Conservation (phyloP, 345 rosid genomes). For the Hibiscus syriacus region DNA sequence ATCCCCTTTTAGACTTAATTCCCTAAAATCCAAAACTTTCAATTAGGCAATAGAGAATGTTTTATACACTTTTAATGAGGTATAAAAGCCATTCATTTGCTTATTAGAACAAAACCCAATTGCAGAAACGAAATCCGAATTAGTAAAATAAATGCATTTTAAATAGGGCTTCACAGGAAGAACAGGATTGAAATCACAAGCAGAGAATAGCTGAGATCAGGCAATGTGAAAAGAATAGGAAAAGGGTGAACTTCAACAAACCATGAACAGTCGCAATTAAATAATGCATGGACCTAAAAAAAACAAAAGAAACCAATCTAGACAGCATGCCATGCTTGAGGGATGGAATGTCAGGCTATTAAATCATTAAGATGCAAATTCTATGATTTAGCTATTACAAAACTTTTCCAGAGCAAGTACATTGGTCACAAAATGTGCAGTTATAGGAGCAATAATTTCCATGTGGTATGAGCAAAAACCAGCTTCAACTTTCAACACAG, state of each 20-base stretch:
- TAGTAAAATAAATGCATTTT: not conserved
- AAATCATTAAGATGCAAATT: not conserved
- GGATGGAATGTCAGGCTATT: not conserved
- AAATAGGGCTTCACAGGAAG: not conserved
- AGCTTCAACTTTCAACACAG: not conserved
- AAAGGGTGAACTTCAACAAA: not conserved
- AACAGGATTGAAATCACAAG: not conserved
- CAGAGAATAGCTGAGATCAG: not conserved
- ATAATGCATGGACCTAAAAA: not conserved
- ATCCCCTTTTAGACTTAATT: not conserved
- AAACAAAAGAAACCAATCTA: not conserved
- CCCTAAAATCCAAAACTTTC: not conserved
- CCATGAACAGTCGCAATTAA: not conserved
- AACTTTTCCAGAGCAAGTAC: not conserved
- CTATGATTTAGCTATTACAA: not conserved
- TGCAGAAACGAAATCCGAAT: not conserved
- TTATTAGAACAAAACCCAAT: not conserved
- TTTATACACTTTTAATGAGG: not conserved
- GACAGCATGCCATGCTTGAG: not conserved
- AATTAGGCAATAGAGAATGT: not conserved
- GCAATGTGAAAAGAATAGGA: not conserved
- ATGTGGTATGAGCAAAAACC: not conserved
- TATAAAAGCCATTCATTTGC: not conserved
- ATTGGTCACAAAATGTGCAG: not conserved
- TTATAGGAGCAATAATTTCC: not conserved